phyloP scores from a whole-genome alignment of 2,329 filamentous ascomycete genomes.

The Fonsecaea nubica region DNA sequence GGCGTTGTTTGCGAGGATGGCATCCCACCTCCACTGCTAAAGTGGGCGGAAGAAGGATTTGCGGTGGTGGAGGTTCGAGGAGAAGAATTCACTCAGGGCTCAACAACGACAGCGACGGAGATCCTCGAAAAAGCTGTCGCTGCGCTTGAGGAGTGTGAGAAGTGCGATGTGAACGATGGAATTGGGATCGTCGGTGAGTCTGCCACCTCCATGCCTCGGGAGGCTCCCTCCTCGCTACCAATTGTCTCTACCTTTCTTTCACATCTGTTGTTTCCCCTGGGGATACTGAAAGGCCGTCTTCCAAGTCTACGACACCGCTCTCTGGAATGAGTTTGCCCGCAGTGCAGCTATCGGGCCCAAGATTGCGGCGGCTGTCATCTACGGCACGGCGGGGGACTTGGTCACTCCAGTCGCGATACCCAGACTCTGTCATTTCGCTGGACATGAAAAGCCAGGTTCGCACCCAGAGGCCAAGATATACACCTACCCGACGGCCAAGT shows the following conservation, averaged over 20 bases:
- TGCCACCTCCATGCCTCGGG: not conserved
- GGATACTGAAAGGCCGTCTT: not conserved
- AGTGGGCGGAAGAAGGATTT: conserved; percentile 76
- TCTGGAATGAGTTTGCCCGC: conserved; percentile 24
- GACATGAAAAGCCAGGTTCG: conserved; percentile 28
- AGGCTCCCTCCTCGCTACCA: too few relatives aligned
- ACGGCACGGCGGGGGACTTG: conserved; percentile 39
- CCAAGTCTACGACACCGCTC: conserved; percentile 38
- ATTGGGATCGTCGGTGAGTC: conserved; percentile 46
- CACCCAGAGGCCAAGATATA: conserved; percentile 43
- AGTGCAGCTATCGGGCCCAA: conserved; percentile 38
- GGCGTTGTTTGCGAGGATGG: conserved; percentile 46
- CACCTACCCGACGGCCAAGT: conserved; percentile 55
- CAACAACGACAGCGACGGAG: not conserved
- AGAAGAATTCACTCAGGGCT: conserved; percentile 9
- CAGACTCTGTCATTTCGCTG: conserved; percentile 43
- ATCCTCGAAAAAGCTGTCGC: conserved; percentile 32
- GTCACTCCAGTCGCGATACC: conserved; percentile 34
- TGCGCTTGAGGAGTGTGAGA: conserved; percentile 36
- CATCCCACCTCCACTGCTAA: conserved; percentile 64
- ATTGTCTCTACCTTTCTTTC: too few relatives aligned
- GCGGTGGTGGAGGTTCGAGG: conserved; percentile 62
- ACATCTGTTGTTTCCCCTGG: too few relatives aligned
- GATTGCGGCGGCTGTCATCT: conserved; percentile 46
- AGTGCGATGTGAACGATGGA: conserved; percentile 41